Base-by-base conservation (phyloP, 139 green algal genomes). In the Chlorella sp. region DNA sequence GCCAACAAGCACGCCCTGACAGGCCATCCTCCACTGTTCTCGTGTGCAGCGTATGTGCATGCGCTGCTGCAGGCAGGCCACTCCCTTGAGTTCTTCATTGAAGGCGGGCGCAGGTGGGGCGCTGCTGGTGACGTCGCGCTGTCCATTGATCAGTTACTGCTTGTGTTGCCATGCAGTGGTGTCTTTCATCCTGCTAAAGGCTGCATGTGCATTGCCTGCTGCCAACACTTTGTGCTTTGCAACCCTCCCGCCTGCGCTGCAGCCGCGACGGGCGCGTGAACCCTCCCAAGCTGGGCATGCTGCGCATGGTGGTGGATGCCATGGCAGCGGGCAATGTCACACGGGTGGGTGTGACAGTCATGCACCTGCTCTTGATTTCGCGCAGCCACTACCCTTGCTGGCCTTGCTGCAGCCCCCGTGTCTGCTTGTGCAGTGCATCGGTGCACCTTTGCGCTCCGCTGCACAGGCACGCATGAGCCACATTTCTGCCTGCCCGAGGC, bases 31-130 rank as follows among this genome's bases (percentile, higher is more conserved):
- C n/a, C n/a, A n/a, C n/a, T n/a, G n/a, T n/a, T n/a, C n/a, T n/a
- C n/a, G n/a, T n/a, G 23, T 75, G 71, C 73, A 64, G 82, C 38
- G 23, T 91, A 90, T 28, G 81, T 92, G 62, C 75, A 85, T 30
- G 83, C 87, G 13, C 82, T 92, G 69, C 72, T 92, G 63, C n/a
- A 16, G 30, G 68, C 85, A 47, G 87, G 87, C 17, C 72, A 85
- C 30, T 39, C 62, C 18, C 51, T 91, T 20, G 89, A 92, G 76
- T 92, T 89, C 47, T 92, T 92, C 51, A 88, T 91, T 26, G 89
- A 92, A 68, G 89, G 89, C 23, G 89, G 89, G 21, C 63, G 89
- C 5, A 74, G 63, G 78, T 64, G 78, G 11, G 78, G 2, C 60
- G 25, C 60, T 32, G 25, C 60, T n/a, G n/a, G n/a, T n/a, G n/a